A percentile compares a stretch with the other conserved stretches of the same genome.
phyloP scores from a whole-genome alignment of 2,329 filamentous ascomycete genomes.

The Fusarium compactum region DNA sequence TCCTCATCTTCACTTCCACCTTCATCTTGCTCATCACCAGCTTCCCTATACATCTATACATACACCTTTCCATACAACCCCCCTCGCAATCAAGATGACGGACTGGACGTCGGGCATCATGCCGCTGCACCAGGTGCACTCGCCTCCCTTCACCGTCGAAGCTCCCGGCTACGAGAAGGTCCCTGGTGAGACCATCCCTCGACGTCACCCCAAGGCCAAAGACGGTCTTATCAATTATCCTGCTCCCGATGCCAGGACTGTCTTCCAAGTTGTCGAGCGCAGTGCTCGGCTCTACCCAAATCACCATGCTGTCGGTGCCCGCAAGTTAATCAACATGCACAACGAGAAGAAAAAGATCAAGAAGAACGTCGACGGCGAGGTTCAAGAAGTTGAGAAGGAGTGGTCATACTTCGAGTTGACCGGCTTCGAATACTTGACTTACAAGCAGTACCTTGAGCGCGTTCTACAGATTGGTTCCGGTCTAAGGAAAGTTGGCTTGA shows the following conservation, averaged over 20 bases:
- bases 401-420: conserved; percentile 92
- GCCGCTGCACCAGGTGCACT: conserved; percentile 71
- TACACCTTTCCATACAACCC: conserved; percentile 28
- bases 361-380: conserved; percentile 86
- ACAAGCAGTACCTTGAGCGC: conserved; percentile 80
- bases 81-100: conserved; percentile 38
- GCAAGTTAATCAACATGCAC: conserved; percentile 81
- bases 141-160: conserved; percentile 81
- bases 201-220: conserved; percentile 77
- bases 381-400: conserved; percentile 86
- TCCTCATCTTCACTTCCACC: conserved; percentile 8
- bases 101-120: conserved; percentile 59
- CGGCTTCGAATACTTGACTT: conserved; percentile 80
- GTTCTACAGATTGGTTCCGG: conserved; percentile 78
- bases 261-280: conserved; percentile 81
- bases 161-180: conserved; percentile 74
- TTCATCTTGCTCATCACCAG: conserved; percentile 8
- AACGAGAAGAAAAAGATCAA: conserved; percentile 89
- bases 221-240: conserved; percentile 76
- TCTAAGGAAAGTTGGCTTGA: conserved; percentile 79
- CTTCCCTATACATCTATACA: conserved; percentile 11
- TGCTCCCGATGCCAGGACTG: conserved; percentile 76
- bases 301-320: conserved; percentile 75
- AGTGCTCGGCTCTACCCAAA: conserved; percentile 73
- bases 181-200: conserved; percentile 86